These are phyloP conservation scores for Hymenoscyphus occultus DNA, from an alignment of 2,329 filamentous ascomycete genomes.

Conservation along the genomic window DNA sequence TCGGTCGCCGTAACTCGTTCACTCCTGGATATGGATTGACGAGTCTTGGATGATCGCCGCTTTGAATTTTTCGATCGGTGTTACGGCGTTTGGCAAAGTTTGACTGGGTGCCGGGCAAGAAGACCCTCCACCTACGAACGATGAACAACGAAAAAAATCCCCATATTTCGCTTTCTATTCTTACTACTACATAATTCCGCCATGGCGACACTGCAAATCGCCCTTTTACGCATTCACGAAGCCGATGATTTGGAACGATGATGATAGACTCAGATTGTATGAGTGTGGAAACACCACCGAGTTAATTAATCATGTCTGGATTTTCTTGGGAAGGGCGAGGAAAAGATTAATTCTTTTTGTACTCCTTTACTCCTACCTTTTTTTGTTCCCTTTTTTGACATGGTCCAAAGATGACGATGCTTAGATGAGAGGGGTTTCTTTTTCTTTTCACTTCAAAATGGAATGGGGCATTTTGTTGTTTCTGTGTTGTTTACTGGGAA, in stretches of 20 bases:
- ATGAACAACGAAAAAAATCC: slow-evolving; percentile 23
- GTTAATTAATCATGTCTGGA: slow-evolving; percentile 11
- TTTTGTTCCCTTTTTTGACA: not conserved
- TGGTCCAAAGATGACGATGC: not conserved
- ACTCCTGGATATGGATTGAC: slow-evolving; percentile 34
- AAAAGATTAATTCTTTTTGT: slow-evolving; percentile 3
- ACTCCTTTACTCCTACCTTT: not conserved
- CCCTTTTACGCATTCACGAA: slow-evolving; percentile 34
- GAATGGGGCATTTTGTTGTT: not conserved
- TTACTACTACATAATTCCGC: slow-evolving; percentile 27
- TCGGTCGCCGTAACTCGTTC: slow-evolving; percentile 23
- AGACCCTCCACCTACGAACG: slow-evolving; percentile 16
- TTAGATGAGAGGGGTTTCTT: not conserved
- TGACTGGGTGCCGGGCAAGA: slow-evolving; percentile 16
- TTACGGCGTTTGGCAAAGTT: slow-evolving; percentile 31
- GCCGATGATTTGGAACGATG: slow-evolving; percentile 27
- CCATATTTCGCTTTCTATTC: slow-evolving; percentile 21
- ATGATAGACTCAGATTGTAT: slow-evolving; percentile 21
- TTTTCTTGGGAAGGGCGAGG: slow-evolving; percentile 1
- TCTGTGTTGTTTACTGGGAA: not conserved
- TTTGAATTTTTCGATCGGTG: slow-evolving; percentile 24
- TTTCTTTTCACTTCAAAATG: not conserved
- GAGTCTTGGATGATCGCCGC: slow-evolving; percentile 30
- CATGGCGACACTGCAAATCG: slow-evolving; percentile 8
- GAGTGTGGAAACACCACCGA: slow-evolving; percentile 4